These are phyloP conservation scores for Pisolithus sp. DNA, from an alignment of 768 basidiomycete species.

Conservation along the genomic window DNA sequence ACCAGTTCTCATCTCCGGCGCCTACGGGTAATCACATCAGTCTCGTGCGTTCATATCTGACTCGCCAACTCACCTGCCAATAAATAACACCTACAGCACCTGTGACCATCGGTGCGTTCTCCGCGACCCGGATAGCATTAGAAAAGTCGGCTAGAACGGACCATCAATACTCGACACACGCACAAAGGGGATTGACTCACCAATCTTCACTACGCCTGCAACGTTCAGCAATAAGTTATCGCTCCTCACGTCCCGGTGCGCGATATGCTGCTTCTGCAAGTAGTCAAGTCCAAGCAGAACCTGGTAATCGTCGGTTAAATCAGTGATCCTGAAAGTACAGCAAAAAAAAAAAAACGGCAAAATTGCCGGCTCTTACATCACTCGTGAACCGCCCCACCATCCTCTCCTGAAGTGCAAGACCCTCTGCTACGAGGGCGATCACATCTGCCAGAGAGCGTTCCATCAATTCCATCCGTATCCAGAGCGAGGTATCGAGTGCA, in stretches of 20 bases:
- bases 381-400: conserved; percentile 67
- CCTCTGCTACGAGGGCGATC: conserved; percentile 54
- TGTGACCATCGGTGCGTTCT: conserved; percentile 42
- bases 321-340: background rate
- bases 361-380: conserved; percentile 49
- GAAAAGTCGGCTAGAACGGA: conserved; percentile 67
- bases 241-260: conserved; percentile 79
- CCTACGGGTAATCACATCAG: conserved; percentile 25
- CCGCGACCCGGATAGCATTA: conserved; percentile 55
- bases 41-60: background rate
- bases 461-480: conserved; percentile 91
- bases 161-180: background rate
- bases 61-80: conserved; percentile 56
- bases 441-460: conserved; percentile 82
- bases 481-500: conserved; percentile 51
- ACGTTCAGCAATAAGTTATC: conserved; percentile 74
- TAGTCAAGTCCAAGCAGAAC: conserved; percentile 60
- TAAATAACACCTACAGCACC: conserved; percentile 68
- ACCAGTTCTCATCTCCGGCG: conserved; percentile 69
- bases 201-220: conserved; percentile 66
- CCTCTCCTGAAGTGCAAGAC: conserved; percentile 60
- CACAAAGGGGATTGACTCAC: conserved; percentile 33
- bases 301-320: conserved; percentile 29
- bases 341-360: background rate
- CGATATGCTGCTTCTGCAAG: conserved; percentile 58